A percentile compares a stretch with the other conserved stretches of the same genome.
These are phyloP conservation scores for Pseudohalonectria lignicola DNA, from an alignment of 2,329 filamentous ascomycete genomes.

Conservation along the genomic window DNA sequence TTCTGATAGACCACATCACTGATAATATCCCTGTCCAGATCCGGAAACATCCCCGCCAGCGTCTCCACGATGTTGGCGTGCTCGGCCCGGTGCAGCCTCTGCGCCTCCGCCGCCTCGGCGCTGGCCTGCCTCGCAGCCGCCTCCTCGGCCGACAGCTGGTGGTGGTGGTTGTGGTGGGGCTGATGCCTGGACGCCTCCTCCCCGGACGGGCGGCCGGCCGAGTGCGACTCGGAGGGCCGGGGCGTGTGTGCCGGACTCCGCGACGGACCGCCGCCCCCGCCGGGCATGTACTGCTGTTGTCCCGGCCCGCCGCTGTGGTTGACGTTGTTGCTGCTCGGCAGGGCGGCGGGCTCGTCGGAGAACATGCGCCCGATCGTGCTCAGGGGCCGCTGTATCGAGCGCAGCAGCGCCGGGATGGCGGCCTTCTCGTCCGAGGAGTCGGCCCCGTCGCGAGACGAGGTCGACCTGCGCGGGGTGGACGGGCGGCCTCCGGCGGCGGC, in stretches of 20 bases:
- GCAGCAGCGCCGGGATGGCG: slow-evolving; percentile 73
- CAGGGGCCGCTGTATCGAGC: slow-evolving; percentile 83
- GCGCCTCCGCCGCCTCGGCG: slow-evolving; percentile 79
- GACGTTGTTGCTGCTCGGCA: slow-evolving; percentile 19
- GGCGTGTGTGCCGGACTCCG: slow-evolving; percentile 24
- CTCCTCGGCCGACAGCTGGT: slow-evolving; percentile 63
- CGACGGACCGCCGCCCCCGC: background rate
- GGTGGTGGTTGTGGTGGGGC: slow-evolving; percentile 11
- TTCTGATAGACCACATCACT: slow-evolving; percentile 95
- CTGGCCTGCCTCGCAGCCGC: slow-evolving; percentile 84
- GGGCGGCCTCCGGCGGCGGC: slow-evolving; percentile 13
- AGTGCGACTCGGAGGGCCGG: slow-evolving; percentile 19
- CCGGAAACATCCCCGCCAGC: slow-evolving; percentile 90
- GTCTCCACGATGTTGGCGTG: slow-evolving; percentile 90
- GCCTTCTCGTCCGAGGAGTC: slow-evolving; percentile 54
- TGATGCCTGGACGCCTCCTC: background rate
- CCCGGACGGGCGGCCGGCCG: slow-evolving; percentile 5
- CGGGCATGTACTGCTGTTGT: slow-evolving; percentile 1
- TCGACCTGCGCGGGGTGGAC: slow-evolving; percentile 39
- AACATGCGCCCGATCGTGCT: slow-evolving; percentile 93
- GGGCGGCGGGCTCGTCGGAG: slow-evolving; percentile 47
- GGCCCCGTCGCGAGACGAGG: slow-evolving; percentile 35
- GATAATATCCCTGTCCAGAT: slow-evolving; percentile 86
- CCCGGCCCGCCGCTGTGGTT: background rate
- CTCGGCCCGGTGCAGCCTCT: slow-evolving; percentile 71